phyloP scores from a whole-genome alignment of 2,329 filamentous ascomycete genomes.

The Colletotrichum gigasporum region DNA sequence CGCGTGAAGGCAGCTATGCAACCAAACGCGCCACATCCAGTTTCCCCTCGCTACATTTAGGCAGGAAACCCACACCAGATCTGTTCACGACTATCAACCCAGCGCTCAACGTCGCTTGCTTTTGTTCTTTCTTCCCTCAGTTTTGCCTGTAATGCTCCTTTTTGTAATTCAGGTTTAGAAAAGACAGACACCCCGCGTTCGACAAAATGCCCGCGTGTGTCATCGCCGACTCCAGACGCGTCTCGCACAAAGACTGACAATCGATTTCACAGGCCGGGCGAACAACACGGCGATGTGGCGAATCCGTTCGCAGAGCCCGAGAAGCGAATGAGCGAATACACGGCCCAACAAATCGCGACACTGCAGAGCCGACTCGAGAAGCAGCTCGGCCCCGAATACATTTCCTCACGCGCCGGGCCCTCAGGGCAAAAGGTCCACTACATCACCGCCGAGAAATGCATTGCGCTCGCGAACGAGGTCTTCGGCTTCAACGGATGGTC shows the following conservation, averaged over 20 bases:
- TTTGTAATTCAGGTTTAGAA: not conserved
- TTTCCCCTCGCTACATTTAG: not conserved
- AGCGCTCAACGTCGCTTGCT: no score
- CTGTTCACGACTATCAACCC: not conserved
- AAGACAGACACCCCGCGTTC: not conserved
- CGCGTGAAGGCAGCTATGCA: conserved; percentile 12
- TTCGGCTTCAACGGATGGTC: conserved; percentile 99
- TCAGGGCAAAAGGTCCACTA: conserved; percentile 91
- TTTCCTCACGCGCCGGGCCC: conserved; percentile 85
- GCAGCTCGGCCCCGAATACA: conserved; percentile 94
- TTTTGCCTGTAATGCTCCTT: not conserved
- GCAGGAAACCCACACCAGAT: not conserved
- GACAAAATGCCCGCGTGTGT: conserved; percentile 56
- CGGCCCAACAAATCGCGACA: conserved; percentile 88
- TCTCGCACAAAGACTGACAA: conserved; percentile 12
- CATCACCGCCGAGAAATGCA: conserved; percentile 94
- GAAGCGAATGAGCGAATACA: conserved; percentile 80
- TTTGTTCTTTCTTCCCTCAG: no score
- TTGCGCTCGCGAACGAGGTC: conserved; percentile 92
- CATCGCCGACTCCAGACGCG: not conserved
- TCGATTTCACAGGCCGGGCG: conserved; percentile 65
- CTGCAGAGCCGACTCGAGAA: conserved; percentile 88
- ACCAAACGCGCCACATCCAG: conserved; percentile 12
- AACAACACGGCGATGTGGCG: conserved; percentile 68
- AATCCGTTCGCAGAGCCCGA: conserved; percentile 86